phyloP scores from a whole-genome alignment of 2,329 filamentous ascomycete species.

The Nemania sp. region DNA sequence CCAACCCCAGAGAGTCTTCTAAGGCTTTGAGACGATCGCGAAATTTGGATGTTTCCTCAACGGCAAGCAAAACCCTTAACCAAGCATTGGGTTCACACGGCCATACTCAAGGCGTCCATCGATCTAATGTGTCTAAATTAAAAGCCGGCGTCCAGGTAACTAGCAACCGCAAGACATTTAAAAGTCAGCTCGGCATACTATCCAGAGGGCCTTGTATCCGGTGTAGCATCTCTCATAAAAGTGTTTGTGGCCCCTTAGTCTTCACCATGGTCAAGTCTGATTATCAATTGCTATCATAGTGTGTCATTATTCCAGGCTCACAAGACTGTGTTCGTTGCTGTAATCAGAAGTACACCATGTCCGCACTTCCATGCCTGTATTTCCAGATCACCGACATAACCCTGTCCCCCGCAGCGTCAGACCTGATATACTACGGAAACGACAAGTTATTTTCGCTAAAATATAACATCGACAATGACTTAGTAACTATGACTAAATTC shows the following conservation, averaged over 20 bases:
- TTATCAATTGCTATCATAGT: not conserved
- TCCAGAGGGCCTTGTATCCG: not conserved
- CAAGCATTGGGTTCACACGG: not conserved
- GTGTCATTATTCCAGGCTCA: not conserved
- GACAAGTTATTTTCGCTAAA: not conserved
- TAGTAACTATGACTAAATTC: not conserved
- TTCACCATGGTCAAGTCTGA: not conserved
- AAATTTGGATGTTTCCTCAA: not conserved
- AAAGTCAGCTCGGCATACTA: not conserved
- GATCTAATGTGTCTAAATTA: not conserved
- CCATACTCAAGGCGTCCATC: not conserved
- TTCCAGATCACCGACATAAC: conserved; percentile 2
- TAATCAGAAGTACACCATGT: conserved; percentile 1
- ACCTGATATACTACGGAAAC: conserved; percentile 1
- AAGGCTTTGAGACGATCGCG: not conserved
- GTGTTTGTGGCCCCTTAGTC: not conserved
- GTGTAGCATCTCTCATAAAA: conserved; percentile 2
- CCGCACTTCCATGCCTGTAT: not conserved
- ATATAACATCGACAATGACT: not conserved
- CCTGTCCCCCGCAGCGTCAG: not conserved
- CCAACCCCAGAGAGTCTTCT: not conserved
- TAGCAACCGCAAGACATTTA: not conserved
- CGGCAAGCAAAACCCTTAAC: not conserved
- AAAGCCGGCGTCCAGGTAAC: not conserved
- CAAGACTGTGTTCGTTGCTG: not conserved